Evolutionary conservation across 2,329 filamentous ascomycete species (phyloP), one percentile per base, ranked within the genome.

Genomic region (Aaosphaeria arxii): DNA sequence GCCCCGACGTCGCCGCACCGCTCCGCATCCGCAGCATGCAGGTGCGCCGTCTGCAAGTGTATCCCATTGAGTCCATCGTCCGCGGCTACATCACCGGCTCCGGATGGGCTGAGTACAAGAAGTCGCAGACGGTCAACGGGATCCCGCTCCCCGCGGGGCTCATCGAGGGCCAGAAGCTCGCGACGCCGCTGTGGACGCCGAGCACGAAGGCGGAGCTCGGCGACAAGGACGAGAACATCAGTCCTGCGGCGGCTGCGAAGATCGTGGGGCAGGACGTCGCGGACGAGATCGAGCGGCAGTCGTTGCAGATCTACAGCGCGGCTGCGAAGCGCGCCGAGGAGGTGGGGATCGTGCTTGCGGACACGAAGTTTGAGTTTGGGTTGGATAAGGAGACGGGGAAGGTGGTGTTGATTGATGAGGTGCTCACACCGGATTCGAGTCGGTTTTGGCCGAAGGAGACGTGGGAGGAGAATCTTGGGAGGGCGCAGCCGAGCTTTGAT

Each of bases 1-100:
- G 49, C 13, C 51, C 57, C 6, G 42, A 55, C 1, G 30, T 71
- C 24, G 69, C 73, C 11, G 70, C 80, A 35, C 73, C 86, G 42
- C 77, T 81, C 46, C 49, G 49, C 13, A 77, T 81, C 58, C 85
- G 90, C 50, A 84, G 81, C 66, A 95, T 95, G 90, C 81, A 84
- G 56, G 87, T 92, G 47, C 83, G 85, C 52, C 83, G 83, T 55
- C 78, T 90, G 49, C 81, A 85, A 59, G 83, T 94, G 54, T 83
- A 95, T 50, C 88, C 88, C 28, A 78, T 95, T 53, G 88, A 92
- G 72, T 87, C 85, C 40, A 92, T 92, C 53, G 88, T 95, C n/a
- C 84, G 90, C 49, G 91, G 91, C 57, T 95, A 95, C 74, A 84
- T 96, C 66, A 91, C 91, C 5, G 91, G 91, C 40, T 88, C 84